A percentile compares a stretch with the other conserved stretches of the same genome.
phyloP scores from a whole-genome alignment of 352 stramenopile species.

The Globisporangium spinosum region DNA sequence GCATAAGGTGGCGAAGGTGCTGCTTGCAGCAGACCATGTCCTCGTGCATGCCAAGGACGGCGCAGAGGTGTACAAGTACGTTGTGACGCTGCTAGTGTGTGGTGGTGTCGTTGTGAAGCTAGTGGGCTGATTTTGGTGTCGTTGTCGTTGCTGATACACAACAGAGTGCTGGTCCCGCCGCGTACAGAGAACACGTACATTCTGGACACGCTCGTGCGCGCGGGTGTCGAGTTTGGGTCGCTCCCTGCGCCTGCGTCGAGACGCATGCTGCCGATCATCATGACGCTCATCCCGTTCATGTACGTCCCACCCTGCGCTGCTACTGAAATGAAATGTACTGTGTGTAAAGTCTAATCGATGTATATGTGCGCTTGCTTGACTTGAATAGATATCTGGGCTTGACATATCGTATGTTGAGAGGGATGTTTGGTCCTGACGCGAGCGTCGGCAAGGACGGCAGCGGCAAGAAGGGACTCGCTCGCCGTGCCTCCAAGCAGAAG shows the following conservation, averaged over 20 bases:
- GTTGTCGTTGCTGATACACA: background rate
- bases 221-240: conserved; percentile 70
- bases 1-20: conserved; percentile 55
- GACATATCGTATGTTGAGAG: conserved; percentile 80
- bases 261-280: conserved; percentile 45
- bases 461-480: conserved; percentile 40
- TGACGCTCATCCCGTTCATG: conserved; percentile 75
- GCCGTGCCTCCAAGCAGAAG: conserved; percentile 25
- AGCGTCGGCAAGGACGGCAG: conserved; percentile 69
- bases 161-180: conserved; percentile 67
- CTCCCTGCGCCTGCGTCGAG: conserved; percentile 42
- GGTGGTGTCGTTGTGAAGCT: conserved; percentile 1
- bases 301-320: conserved; percentile 16
- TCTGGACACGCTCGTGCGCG: conserved; percentile 51
- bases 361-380: background rate
- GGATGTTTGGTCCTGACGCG: conserved; percentile 46
- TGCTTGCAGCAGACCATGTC: conserved; percentile 54
- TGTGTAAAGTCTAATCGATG: background rate
- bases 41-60: conserved; percentile 49
- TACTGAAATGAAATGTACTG: background rate
- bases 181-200: conserved; percentile 71
- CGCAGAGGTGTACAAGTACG: conserved; percentile 53
- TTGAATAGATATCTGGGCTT: conserved; percentile 67
- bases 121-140: conserved; percentile 3
- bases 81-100: background rate